Conservation (phyloP, 768 basidiomycete genomes). For the Mycena filopes region DNA sequence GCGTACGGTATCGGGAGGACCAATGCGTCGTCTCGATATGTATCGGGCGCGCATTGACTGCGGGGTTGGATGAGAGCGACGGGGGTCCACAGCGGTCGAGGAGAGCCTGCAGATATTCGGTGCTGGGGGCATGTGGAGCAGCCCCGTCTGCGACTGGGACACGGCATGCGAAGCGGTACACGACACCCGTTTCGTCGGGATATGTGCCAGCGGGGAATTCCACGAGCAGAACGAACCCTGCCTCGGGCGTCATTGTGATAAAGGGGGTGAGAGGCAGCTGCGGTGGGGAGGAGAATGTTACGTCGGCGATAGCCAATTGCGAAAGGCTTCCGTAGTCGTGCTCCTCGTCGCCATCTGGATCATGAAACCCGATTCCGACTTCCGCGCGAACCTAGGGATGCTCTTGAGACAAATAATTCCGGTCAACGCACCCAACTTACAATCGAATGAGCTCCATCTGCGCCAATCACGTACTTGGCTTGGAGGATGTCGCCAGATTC, state of each 20-base stretch:
- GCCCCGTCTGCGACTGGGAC: conserved; percentile 40
- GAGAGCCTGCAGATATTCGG: conserved; percentile 55
- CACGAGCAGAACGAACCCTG: conserved; percentile 46
- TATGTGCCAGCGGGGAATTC: conserved; percentile 46
- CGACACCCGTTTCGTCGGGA: conserved; percentile 33
- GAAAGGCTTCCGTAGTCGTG: conserved; percentile 42
- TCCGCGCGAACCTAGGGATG: conserved; percentile 54
- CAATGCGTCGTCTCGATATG: conserved; percentile 51
- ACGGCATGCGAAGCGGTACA: conserved; percentile 55
- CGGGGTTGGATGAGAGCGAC: conserved; percentile 45
- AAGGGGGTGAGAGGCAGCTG: conserved; percentile 38
- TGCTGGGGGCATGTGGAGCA: conserved; percentile 18
- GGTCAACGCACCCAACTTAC: conserved; percentile 39
- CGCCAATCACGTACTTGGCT: conserved; percentile 59
- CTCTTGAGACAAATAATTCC: background rate
- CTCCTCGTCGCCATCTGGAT: conserved; percentile 48
- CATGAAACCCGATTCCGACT: conserved; percentile 53
- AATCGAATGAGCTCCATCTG: conserved; percentile 60
- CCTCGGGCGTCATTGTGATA: conserved; percentile 36
- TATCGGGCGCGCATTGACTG: conserved; percentile 45
- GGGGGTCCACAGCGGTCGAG: conserved; percentile 52
- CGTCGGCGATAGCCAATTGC: conserved; percentile 60
- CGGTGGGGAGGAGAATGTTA: conserved; percentile 47
- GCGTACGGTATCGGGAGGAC: conserved; percentile 60
- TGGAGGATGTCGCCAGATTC: conserved; percentile 56